phyloP scores from a whole-genome alignment of 371 early-diverging fungal genomes.

The Syncephalastrum monosporum region DNA sequence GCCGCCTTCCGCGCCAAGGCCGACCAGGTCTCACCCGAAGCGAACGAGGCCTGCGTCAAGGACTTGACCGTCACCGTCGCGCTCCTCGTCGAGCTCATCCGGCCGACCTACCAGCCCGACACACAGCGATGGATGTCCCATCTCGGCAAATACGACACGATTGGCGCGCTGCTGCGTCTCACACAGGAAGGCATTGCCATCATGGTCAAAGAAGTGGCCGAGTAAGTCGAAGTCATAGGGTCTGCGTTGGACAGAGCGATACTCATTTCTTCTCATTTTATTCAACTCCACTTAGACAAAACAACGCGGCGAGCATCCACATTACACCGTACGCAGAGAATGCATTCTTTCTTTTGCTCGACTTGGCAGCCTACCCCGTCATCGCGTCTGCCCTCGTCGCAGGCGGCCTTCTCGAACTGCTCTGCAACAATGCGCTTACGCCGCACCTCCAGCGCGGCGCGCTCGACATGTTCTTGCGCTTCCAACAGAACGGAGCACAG shows the following conservation, averaged over 20 bases:
- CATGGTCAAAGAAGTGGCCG: conserved; percentile 34
- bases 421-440: conserved; percentile 36
- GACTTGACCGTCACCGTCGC: conserved; percentile 36
- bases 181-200: conserved; percentile 31
- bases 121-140: conserved; percentile 22
- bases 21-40: conserved; percentile 12
- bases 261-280: not conserved
- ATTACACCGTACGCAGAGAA: conserved; percentile 46
- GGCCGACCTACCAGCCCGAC: conserved; percentile 22
- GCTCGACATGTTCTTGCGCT: conserved; percentile 37
- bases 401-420: conserved; percentile 24
- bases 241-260: not conserved
- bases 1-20: conserved; percentile 22
- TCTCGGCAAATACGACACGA: conserved; percentile 23
- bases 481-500: conserved; percentile 16
- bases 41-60: conserved; percentile 29
- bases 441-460: conserved; percentile 24
- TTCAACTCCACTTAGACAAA: conserved; percentile 18
- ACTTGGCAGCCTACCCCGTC: conserved; percentile 30
- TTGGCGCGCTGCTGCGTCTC: conserved; percentile 25
- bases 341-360: conserved; percentile 35
- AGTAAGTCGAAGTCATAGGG: conserved; percentile 15
- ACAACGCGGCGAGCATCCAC: conserved; percentile 10
- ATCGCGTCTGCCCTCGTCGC: conserved; percentile 28
- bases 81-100: conserved; percentile 32